phyloP scores from a whole-genome alignment of 2,329 filamentous ascomycete genomes.

The Drechmeria coniospora region DNA sequence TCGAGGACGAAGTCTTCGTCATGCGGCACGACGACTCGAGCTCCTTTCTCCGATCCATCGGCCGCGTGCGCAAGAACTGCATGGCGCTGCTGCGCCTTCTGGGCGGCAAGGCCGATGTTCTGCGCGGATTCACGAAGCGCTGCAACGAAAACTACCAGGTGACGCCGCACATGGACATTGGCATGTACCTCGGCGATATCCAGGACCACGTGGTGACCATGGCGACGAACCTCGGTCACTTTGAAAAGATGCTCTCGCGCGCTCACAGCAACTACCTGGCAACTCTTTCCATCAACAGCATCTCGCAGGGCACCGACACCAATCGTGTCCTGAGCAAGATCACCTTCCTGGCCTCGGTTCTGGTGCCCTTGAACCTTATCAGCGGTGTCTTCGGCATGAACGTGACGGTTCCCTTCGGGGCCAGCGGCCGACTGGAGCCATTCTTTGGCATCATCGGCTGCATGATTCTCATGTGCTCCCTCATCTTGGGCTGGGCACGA shows the following conservation, averaged over 20 bases:
- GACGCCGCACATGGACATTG: slow-evolving; percentile 90
- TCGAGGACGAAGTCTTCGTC: slow-evolving; percentile 91
- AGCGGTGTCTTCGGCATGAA: slow-evolving; percentile 86
- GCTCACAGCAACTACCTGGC: slow-evolving; percentile 94
- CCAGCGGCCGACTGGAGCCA: slow-evolving; percentile 33
- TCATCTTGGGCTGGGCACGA: slow-evolving; percentile 31
- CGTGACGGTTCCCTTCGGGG: slow-evolving; percentile 52
- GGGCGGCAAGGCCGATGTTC: slow-evolving; percentile 95
- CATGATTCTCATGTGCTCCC: slow-evolving; percentile 36
- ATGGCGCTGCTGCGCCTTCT: slow-evolving; percentile 86
- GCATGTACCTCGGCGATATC: slow-evolving; percentile 90
- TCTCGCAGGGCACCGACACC: slow-evolving; percentile 72
- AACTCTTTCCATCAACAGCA: slow-evolving; percentile 82
- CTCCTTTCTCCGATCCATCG: slow-evolving; percentile 73
- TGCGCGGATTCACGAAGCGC: slow-evolving; percentile 93
- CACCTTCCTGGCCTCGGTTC: slow-evolving; percentile 80
- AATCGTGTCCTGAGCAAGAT: slow-evolving; percentile 91
- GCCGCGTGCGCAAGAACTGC: slow-evolving; percentile 81
- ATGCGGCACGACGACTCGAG: slow-evolving; percentile 82
- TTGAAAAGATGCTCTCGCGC: slow-evolving; percentile 92
- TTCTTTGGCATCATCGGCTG: slow-evolving; percentile 36
- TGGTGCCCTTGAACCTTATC: slow-evolving; percentile 91
- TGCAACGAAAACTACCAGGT: slow-evolving; percentile 97
- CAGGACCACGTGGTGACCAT: slow-evolving; percentile 99
- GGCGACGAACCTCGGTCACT: slow-evolving; percentile 91